Evolutionary conservation across 768 basidiomycete species (phyloP), one percentile per base, ranked within the genome.

Genomic region (Macrocybe gigantea): DNA sequence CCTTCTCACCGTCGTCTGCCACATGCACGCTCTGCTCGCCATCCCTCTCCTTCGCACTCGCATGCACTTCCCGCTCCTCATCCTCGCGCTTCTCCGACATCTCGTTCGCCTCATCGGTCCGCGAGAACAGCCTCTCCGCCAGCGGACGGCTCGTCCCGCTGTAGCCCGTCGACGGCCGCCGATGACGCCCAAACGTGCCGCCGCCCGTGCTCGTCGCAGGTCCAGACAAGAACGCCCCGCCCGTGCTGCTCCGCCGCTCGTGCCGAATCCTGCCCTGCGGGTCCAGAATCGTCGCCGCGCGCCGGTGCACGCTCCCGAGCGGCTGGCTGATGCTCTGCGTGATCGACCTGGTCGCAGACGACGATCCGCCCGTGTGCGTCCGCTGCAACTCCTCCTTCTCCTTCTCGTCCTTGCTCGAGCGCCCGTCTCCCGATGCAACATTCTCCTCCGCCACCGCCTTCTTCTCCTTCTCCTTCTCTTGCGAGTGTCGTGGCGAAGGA

Each of bases 281-380:
- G 61, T 91, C 88, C 33, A 90, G 60, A 34, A 90, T 73, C 11
- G 88, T 89, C 49, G 88, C 86, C 4, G 88, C 88, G 5, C 88
- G 73, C 14, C 88, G 77, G 63, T 89, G 88, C 0, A 73, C 63
- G 46, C 68, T 74, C 10, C 75, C 79, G 44, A 81, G 57, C 0
- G 82, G 81, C 60, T 83, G 82, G 50, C 79, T 80, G 44, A 72
- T 57, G 36, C 73, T 79, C 44, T 67, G 58, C 12, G 69, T 53
- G 7, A 75, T 55, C 3, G 67, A 56, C 37, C 58, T 59, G 1
- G 68, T 58, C 7, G 65, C 46, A 41, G 63, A 49, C 10, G 62
- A 52, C 4, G 22, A 38, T 47, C 41, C 33, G 44, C 45, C 22
- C 46, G 49, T 13, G 41, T 41, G 36, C 38, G 48, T 46, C 35